Evolutionary conservation across 306 rosid species (phyloP), one percentile per base, ranked within the genome.

Genomic region (Ceratonia siliqua): DNA sequence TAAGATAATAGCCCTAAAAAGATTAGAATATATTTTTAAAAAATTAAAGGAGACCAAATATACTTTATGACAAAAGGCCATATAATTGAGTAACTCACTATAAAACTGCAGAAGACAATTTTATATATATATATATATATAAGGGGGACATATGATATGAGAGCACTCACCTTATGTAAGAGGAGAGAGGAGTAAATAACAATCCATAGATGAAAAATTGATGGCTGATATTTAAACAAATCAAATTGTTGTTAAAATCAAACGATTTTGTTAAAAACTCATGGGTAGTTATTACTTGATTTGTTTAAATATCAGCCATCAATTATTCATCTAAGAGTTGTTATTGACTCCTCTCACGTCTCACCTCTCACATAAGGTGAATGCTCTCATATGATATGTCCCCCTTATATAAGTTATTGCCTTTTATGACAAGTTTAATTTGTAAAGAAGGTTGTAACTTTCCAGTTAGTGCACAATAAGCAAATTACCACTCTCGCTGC

Each of bases 401-500:
- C n/a, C n/a, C n/a, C 35, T 54, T 2, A 8, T 5, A 14, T 4
- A 4, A 22, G 27, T 65, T 24, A 65, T 11, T 14, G 4, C 15
- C 59, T 42, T 48, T 8, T 5, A 33, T 30, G 25, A 17, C 18
- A 24, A 8, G 45, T 48, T 68, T 0, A 0, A 4, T 8, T 4
- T 5, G 13, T 30, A 18, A 30, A 46, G 15, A 15, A 13, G 25
- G 25, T 7, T 14, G 17, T 27, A 8, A 10, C 8, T 28, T 28
- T 28, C 45, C 10, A 48, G 17, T 68, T 3, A 10, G 72, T 14
- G 24, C 21, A 24, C 66, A 74, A 21, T 13, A 52, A 69, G 49
- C 45, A 61, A 63, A 69, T 58, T 18, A 52, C 73, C 81, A 56
- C 17, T 73, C 54, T 55, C 25, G 8, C 28, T n/a, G 71, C 58